phyloP scores from a whole-genome alignment of 2,329 filamentous ascomycete genomes.

The Decorospora gaudefroyi region DNA sequence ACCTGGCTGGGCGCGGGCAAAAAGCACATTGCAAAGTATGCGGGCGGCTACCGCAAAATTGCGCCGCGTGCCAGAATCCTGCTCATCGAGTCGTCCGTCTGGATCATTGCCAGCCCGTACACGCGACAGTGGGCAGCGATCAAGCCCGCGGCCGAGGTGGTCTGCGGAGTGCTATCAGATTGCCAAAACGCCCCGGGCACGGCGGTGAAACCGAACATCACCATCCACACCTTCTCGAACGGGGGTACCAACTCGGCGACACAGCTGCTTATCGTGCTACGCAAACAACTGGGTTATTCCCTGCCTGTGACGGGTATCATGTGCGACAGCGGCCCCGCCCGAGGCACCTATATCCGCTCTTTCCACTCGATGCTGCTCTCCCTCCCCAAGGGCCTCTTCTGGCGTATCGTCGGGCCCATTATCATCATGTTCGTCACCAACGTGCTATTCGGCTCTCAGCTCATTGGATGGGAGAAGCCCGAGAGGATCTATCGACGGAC shows the following conservation, averaged over 20 bases:
- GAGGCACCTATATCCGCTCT: slow-evolving; percentile 24
- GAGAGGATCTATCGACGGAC: slow-evolving; percentile 4
- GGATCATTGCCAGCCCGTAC: slow-evolving; percentile 12
- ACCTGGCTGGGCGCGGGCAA: slow-evolving; percentile 25
- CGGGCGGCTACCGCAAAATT: slow-evolving; percentile 8
- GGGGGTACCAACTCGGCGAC: slow-evolving; percentile 16
- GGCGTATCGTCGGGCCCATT: not conserved
- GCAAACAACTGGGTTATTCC: not conserved
- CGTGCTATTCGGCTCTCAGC: slow-evolving; percentile 1
- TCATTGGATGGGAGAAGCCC: slow-evolving; percentile 12
- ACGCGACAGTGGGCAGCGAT: slow-evolving; percentile 11
- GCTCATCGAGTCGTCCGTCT: slow-evolving; percentile 18
- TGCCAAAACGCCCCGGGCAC: not conserved
- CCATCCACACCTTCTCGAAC: slow-evolving; percentile 24
- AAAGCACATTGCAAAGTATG: slow-evolving; percentile 29
- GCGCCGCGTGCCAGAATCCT: slow-evolving; percentile 19
- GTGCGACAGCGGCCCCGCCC: slow-evolving; percentile 9
- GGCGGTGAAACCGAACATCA: slow-evolving; percentile 6
- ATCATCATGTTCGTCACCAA: slow-evolving; percentile 3
- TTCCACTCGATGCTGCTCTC: slow-evolving; percentile 13
- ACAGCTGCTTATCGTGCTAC: slow-evolving; percentile 8
- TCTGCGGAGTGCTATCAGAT: slow-evolving; percentile 9
- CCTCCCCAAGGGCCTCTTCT: slow-evolving; percentile 4
- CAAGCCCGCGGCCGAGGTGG: slow-evolving; percentile 14
- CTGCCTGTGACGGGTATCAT: slow-evolving; percentile 18